A percentile compares a stretch with the other conserved stretches of the same genome.
Evolutionary conservation across 2,329 filamentous ascomycete species (phyloP).

Genomic region (Trichoderma oligosporum): DNA sequence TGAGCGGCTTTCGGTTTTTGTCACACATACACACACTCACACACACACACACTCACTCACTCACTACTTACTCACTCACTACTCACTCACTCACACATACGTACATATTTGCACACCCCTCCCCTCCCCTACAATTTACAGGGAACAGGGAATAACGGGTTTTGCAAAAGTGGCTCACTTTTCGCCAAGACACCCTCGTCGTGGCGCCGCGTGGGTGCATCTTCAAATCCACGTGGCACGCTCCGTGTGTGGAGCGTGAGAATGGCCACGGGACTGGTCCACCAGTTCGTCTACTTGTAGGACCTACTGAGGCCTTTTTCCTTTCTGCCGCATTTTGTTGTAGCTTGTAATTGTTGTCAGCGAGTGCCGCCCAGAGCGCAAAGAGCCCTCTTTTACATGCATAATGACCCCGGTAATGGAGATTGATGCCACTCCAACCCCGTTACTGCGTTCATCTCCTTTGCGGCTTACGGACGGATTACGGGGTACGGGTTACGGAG

Average conservation of each 20-base stretch:
- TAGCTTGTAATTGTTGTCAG: too few species aligned
- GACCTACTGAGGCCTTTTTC: background rate
- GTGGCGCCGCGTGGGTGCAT: conserved; percentile 26
- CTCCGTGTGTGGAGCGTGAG: conserved; percentile 22
- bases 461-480: too few species aligned
- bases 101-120: background rate
- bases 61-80: background rate
- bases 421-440: too few species aligned
- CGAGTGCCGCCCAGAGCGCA: too few species aligned
- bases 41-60: background rate
- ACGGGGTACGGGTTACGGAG: too few species aligned
- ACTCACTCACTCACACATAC: too few species aligned
- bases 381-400: too few species aligned
- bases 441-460: too few species aligned
- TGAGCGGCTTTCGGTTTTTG: too few species aligned
- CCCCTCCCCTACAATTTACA: background rate
- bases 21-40: too few species aligned
- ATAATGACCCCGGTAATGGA: too few species aligned
- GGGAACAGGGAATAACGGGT: background rate
- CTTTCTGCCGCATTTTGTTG: too few species aligned
- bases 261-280: conserved; percentile 18
- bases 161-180: conserved; percentile 2
- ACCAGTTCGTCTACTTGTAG: conserved; percentile 16
- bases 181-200: background rate
- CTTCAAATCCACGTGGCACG: conserved; percentile 30